Base-by-base conservation (phyloP, 257 asterid species). In the Penstemon davidsonii region DNA sequence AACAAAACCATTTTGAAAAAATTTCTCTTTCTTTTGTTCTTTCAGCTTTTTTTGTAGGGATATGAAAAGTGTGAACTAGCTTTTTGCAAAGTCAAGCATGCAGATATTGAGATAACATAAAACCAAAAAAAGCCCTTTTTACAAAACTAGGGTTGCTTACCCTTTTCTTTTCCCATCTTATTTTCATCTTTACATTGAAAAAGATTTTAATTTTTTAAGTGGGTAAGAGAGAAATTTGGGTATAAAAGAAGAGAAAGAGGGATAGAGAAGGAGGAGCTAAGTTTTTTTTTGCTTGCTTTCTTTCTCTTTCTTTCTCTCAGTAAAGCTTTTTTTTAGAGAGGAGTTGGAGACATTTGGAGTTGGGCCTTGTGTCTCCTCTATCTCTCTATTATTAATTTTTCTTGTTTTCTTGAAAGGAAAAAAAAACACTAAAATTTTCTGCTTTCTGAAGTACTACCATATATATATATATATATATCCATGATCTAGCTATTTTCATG, bases 1-100 rank as follows among this genome's bases (percentile, higher is more conserved):
- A 25, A 4, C 19, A 12, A 44, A 33, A 39, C 50, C 18, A 0
- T 59, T 59, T 19, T 7, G 5, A 25, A 37, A 39, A 1, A 1
- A 1, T 25, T 66, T 70, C 36, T 62, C 49, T 53, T n/a, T 25
- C 33, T 25, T 25, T 25, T 25, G 33, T 25, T 25, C 33, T 25
- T 25, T 25, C 33, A 25, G 33, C 33, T 25, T 25, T 25, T 25
- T 25, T 25, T 25, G 33, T 25, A 25, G 33, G 33, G 33, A 25
- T 25, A 25, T 25, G 33, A 25, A 25, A 25, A 19, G 13, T 46
- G 53, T 54, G 19, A 37, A 13, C 15, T 66, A 59, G 75, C 76
- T 72, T 78, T 85, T 10, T 64, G 8, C 71, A 67, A 74, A 76
- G 82, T 83, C 86, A 83, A 76, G 78, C 91, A 85, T 82, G 91